Evolutionary conservation across 2,329 filamentous ascomycete genomes (phyloP).

Genomic region (Rhynchosporium agropyri): DNA sequence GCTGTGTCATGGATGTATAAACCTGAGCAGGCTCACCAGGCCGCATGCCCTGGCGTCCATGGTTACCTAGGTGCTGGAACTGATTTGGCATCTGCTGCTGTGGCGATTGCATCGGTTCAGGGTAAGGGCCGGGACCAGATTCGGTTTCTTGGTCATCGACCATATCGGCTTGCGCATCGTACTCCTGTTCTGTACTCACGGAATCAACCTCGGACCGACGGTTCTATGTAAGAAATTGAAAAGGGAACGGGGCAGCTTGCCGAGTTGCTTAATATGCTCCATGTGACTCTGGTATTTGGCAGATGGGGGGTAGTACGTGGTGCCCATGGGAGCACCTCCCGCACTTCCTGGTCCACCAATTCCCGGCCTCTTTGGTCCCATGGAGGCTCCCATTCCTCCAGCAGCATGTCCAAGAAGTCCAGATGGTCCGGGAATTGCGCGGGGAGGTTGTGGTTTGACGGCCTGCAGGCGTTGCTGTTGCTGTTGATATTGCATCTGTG

Average conservation of each 20-base stretch:
- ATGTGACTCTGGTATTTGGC: conserved; percentile 87
- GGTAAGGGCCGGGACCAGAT: conserved; percentile 68
- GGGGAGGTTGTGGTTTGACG: conserved; percentile 34
- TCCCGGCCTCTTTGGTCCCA: conserved; percentile 41
- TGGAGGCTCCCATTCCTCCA: conserved; percentile 32
- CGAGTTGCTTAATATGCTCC: conserved; percentile 92
- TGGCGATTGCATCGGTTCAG: conserved; percentile 53
- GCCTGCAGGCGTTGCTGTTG: conserved; percentile 43
- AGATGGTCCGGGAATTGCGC: conserved; percentile 36
- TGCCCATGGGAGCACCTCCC: conserved; percentile 46
- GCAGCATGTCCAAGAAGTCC: conserved; percentile 35
- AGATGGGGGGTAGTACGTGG: conserved; percentile 76
- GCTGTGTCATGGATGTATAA: conserved; percentile 45
- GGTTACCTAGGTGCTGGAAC: conserved; percentile 41
- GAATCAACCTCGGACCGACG: conserved; percentile 68
- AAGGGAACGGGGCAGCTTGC: conserved; percentile 69
- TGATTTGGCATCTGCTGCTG: conserved; percentile 37
- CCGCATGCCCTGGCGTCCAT: conserved; percentile 47
- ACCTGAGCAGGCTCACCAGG: conserved; percentile 46
- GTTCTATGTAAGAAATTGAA: conserved; percentile 54
- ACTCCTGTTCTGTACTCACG: conserved; percentile 87
- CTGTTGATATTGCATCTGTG: conserved; percentile 53
- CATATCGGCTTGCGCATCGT: conserved; percentile 87
- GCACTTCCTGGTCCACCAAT: conserved; percentile 43
- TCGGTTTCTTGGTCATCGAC: conserved; percentile 80